These are phyloP conservation scores for Streptanthus diversifolius DNA, from an alignment of 345 rosid genomes.

Conservation along the genomic window DNA sequence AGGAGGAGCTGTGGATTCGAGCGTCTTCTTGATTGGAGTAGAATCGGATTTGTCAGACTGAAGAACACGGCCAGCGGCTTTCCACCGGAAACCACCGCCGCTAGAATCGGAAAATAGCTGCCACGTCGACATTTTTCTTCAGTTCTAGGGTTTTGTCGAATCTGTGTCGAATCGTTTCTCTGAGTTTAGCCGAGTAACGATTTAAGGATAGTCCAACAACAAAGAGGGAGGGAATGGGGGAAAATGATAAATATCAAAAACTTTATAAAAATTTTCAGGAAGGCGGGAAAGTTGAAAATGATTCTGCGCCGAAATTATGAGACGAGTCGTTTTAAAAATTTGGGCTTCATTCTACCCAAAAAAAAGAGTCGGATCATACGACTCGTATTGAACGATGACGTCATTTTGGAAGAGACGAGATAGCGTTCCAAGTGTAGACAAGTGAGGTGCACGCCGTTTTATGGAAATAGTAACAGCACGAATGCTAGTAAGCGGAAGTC, in stretches of 20 bases:
- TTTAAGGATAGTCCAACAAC: background rate
- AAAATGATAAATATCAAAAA: background rate
- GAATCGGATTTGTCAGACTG: conserved; percentile 16
- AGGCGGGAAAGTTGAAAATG: conserved; percentile 19
- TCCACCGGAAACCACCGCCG: conserved; percentile 58
- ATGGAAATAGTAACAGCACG: background rate
- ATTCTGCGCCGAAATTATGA: background rate
- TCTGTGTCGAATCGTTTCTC: background rate
- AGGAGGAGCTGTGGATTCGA: conserved; percentile 26
- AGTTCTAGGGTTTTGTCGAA: background rate
- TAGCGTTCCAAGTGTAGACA: background rate
- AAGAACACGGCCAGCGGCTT: conserved; percentile 37
- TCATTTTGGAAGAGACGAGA: background rate
- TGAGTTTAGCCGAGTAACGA: background rate
- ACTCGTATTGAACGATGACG: too few relatives aligned
- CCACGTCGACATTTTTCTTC: conserved; percentile 75
- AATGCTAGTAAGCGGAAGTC: background rate
- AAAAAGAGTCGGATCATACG: too few relatives aligned
- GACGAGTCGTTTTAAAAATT: background rate
- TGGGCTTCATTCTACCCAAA: background rate
- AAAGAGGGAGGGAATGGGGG: background rate
- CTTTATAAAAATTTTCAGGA: background rate
- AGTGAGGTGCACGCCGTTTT: background rate
- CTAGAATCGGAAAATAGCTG: conserved; percentile 49
- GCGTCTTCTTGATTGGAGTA: conserved; percentile 15